Base-by-base conservation (phyloP, 441 rosid genomes). In the Jatropha podagrica region DNA sequence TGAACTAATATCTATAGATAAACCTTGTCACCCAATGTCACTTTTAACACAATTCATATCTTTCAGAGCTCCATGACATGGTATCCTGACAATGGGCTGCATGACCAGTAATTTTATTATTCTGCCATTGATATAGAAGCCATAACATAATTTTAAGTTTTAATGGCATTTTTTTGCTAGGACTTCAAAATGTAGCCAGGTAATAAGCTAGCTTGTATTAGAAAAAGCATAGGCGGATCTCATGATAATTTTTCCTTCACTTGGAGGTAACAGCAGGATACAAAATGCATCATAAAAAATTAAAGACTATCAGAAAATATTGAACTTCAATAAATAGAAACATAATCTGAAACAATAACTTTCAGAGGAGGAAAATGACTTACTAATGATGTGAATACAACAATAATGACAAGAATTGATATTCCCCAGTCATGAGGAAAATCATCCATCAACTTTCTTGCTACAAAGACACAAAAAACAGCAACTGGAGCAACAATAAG, bases 391-490 rank as follows among this genome's bases (percentile, higher is more conserved):
- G 92, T 87, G 65, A 93, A 84, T 74, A 79, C 87, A 83, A 93
- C 71, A 42, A 83, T 83, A 2, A 87, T 32, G 54, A 80, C 94
- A 84, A 88, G 71, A 74, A 95, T 74, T 38, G 92, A 89, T 75
- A 86, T 81, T 66, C 97, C 98, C 82, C 65, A 77, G 74, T 86
- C 81, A 83, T 85, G 79, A 79, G 90, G 83, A 73, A 91, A 90
- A 72, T 90, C 96, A 81, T 90, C 87, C 73, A 90, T 74, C 74
- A 95, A 83, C 74, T 88, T 92, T 76, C 88, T 79, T 15, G 85
- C 94, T 3, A 91, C 91, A 68, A 90, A 95, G 64, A 89, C 77
- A 75, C 96, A 95, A 88, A 95, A 95, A 61, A 91, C 46, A 44
- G 74, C 80, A 70, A 88, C 81, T 41, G 97, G 97, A 80, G 86